phyloP scores from a whole-genome alignment of 2,329 filamentous ascomycete species.

The Pestalotiopsis sp. region DNA sequence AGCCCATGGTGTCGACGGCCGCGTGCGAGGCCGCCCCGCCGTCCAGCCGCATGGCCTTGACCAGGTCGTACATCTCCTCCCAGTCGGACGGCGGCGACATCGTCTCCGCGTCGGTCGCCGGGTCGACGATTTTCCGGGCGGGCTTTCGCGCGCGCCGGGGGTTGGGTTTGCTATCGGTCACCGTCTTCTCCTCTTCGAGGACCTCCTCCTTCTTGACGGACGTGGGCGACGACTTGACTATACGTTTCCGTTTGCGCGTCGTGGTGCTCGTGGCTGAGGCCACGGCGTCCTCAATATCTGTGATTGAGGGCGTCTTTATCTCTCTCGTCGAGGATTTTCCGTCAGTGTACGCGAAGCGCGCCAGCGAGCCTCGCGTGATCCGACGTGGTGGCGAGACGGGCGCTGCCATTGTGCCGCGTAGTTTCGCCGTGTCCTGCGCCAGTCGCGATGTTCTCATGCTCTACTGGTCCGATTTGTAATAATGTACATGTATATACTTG shows the following conservation, averaged over 20 bases:
- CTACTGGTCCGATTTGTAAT: not conserved
- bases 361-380: conserved; percentile 31
- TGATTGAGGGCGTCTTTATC: conserved; percentile 10
- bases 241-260: conserved; percentile 29
- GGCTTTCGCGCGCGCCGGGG: conserved; percentile 25
- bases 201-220: conserved; percentile 18
- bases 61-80: conserved; percentile 77
- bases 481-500: not conserved
- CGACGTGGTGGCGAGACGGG: conserved; percentile 27
- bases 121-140: conserved; percentile 25
- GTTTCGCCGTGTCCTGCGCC: conserved; percentile 10
- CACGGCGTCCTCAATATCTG: conserved; percentile 32
- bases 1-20: conserved; percentile 97
- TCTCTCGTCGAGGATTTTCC: conserved; percentile 13
- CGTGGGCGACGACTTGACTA: conserved; percentile 2
- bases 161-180: conserved; percentile 5
- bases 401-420: conserved; percentile 21
- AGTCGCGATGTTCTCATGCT: conserved; percentile 16
- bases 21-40: conserved; percentile 66
- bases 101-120: conserved; percentile 18
- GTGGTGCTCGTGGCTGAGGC: conserved; percentile 8
- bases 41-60: conserved; percentile 71
- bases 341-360: conserved; percentile 29
- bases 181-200: conserved; percentile 12
- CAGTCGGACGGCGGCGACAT: conserved; percentile 40